These are phyloP conservation scores for Nissolia schottii DNA, from an alignment of 306 rosid species.

Conservation along the genomic window DNA sequence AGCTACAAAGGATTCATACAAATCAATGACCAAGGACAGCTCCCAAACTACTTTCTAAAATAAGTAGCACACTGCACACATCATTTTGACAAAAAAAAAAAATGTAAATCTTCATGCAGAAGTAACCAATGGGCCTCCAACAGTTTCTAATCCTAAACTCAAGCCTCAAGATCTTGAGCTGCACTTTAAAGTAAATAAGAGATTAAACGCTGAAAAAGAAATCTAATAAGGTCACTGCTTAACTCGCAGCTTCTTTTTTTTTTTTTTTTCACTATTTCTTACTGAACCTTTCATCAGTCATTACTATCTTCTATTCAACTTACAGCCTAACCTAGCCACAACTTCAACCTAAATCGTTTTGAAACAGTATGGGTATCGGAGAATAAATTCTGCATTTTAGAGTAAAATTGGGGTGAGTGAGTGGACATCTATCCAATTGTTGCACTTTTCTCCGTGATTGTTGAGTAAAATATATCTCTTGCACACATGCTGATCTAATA, in stretches of 20 bases:
- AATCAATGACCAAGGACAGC: background rate
- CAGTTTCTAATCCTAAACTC: background rate
- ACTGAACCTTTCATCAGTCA: background rate
- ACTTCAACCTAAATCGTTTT: background rate
- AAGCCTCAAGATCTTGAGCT: conserved; percentile 3
- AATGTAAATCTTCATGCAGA: background rate
- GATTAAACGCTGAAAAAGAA: background rate
- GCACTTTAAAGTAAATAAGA: background rate
- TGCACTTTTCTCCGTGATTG: background rate
- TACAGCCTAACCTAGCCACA: background rate
- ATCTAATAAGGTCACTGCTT: background rate
- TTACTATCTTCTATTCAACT: background rate
- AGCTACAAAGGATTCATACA: background rate
- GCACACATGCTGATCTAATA: background rate
- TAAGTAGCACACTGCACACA: conserved; percentile 6
- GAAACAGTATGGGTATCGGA: background rate
- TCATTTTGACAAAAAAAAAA: background rate
- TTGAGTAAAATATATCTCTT: background rate
- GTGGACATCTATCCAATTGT: background rate
- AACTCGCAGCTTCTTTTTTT: too few species aligned
- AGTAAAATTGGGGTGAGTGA: too few species aligned
- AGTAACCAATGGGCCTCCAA: conserved; percentile 2
- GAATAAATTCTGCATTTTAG: background rate
- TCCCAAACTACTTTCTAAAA: background rate
- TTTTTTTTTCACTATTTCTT: background rate